Conservation (phyloP, 2,329 filamentous ascomycete species). For the Fusarium sp. region DNA sequence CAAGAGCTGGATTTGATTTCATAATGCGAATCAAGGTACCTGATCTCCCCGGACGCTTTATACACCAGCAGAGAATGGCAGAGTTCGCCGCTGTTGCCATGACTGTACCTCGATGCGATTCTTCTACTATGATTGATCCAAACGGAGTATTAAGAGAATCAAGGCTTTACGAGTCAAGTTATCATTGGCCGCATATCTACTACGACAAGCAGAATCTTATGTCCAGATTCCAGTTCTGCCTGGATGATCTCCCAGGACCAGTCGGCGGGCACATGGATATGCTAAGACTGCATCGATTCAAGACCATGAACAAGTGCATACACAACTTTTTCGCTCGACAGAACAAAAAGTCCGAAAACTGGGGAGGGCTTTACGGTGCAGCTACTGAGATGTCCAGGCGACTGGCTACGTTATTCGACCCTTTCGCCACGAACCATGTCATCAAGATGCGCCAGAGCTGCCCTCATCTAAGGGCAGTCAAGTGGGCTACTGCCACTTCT, state of each 20-base stretch:
- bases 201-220: slow-evolving; percentile 2
- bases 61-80: fast-evolving
- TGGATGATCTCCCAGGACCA: slow-evolving; percentile 15
- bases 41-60: too few species aligned
- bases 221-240: slow-evolving; percentile 3
- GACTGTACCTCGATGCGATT: neutral
- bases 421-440: fast-evolving
- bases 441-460: neutral
- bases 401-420: slow-evolving; percentile 10
- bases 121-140: fast-evolving
- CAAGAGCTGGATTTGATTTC: too few species aligned
- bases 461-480: slow-evolving; percentile 1
- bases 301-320: neutral
- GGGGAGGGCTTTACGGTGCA: neutral
- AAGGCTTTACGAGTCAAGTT: fast-evolving
- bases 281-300: slow-evolving; percentile 28
- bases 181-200: slow-evolving; percentile 6
- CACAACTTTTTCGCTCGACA: neutral
- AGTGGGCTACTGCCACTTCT: neutral
- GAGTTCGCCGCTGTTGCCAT: neutral
- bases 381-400: neutral
- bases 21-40: neutral
- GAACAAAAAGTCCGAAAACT: neutral
- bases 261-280: slow-evolving; percentile 20
- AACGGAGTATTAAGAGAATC: fast-evolving